These are phyloP conservation scores for Gossypium thurberi DNA, from an alignment of 345 rosid species.

Conservation along the genomic window DNA sequence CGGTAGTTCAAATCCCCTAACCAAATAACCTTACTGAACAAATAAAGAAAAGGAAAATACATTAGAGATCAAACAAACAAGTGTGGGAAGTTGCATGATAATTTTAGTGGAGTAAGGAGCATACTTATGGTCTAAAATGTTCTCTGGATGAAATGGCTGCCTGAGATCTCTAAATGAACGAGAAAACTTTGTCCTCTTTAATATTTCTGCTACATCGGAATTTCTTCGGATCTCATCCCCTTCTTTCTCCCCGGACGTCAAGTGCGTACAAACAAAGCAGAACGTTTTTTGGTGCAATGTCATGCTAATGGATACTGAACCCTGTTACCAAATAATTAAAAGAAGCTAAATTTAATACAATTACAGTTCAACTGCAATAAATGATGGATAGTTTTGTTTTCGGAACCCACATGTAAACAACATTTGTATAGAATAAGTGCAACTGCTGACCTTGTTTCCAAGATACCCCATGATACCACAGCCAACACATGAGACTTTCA, in stretches of 20 bases:
- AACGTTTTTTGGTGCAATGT: constrained; percentile 51
- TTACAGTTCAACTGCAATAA: not conserved
- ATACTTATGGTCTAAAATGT: constrained; percentile 80
- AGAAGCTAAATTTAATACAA: not conserved
- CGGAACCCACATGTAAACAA: not conserved
- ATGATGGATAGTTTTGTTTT: not conserved
- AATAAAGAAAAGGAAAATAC: not conserved
- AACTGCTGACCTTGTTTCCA: constrained; percentile 71
- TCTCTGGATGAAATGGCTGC: constrained; percentile 36
- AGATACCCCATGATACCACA: constrained; percentile 96
- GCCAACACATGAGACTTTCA: constrained; percentile 87
- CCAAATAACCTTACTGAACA: constrained; percentile 74
- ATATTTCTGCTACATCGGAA: constrained; percentile 69
- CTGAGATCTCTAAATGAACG: constrained; percentile 29
- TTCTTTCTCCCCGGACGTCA: constrained; percentile 89
- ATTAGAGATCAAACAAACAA: not conserved
- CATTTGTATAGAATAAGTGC: not conserved
- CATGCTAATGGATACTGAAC: constrained; percentile 87
- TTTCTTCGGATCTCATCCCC: constrained; percentile 80
- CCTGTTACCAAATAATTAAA: constrained; percentile 34
- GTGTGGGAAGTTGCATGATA: not conserved
- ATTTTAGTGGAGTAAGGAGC: constrained; percentile 11
- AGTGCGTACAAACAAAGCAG: constrained; percentile 88
- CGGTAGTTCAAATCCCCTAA: constrained; percentile 96
- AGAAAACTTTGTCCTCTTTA: constrained; percentile 71